phyloP scores from a whole-genome alignment of 2,329 filamentous ascomycete species.

The Fusarium udum region DNA sequence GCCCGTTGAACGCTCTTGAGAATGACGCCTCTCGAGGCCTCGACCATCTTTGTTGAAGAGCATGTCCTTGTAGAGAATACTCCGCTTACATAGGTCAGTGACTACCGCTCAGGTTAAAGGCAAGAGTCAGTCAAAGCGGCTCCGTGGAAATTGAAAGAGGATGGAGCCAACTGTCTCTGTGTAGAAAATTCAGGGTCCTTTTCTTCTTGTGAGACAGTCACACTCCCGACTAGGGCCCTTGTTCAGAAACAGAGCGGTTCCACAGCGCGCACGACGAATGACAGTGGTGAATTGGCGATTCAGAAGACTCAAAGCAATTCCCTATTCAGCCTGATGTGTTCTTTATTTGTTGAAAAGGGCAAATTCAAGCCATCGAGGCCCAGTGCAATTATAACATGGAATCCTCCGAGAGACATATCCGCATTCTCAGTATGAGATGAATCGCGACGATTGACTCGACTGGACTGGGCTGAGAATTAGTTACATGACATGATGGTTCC shows the following conservation, averaged over 20 bases:
- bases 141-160: slow-evolving; percentile 17
- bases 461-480: neutral
- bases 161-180: slow-evolving; percentile 6
- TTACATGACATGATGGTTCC: slow-evolving; percentile 23
- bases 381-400: slow-evolving; percentile 1
- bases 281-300: slow-evolving; percentile 25
- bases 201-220: slow-evolving; percentile 39
- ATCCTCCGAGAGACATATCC: slow-evolving; percentile 17
- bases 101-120: neutral
- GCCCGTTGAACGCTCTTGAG: slow-evolving; percentile 15
- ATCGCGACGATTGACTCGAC: slow-evolving; percentile 7
- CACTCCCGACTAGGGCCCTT: slow-evolving; percentile 26
- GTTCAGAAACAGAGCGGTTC: slow-evolving; percentile 38
- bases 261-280: slow-evolving; percentile 34
- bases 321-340: slow-evolving; percentile 2
- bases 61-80: slow-evolving; percentile 20
- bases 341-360: slow-evolving; percentile 1
- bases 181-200: slow-evolving; percentile 37
- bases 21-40: slow-evolving; percentile 20
- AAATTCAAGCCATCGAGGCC: slow-evolving; percentile 16
- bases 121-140: slow-evolving; percentile 21
- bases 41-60: slow-evolving; percentile 15
- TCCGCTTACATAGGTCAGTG: slow-evolving; percentile 9
- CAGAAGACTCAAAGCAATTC: slow-evolving; percentile 15
- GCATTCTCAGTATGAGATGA: slow-evolving; percentile 11